Base-by-base conservation (phyloP, 495 filamentous ascomycete species). In the Glutinoglossum americanum region DNA sequence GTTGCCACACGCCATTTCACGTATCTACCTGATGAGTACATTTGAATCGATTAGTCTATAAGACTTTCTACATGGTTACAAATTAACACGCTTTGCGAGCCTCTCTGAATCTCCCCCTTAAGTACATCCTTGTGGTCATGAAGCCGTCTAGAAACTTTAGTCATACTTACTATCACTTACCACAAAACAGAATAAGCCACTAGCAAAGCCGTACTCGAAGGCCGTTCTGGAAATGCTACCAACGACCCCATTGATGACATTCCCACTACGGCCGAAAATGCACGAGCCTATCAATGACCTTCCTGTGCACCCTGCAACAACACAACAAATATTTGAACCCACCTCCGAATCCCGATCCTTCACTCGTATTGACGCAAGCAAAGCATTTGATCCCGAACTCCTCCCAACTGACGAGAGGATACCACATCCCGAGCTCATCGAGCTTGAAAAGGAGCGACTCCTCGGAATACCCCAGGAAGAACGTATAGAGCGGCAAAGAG, bases 21-120 rank as follows among this genome's bases (percentile, higher is more conserved):
- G 25, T 37, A 75, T 80, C 70, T 67, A 57, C 68, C 81, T 83
- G 83, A 83, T 81, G 84, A 86, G 74, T 78, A 76, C 58, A 55
- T 78, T 56, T 35, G 77, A 80, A 81, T 83, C 89, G 90, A 96
- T 98, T 94, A 94, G 90, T 96, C 90, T 96, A 90, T 75, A 96
- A 95, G 90, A 96, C 87, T 79, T n/a, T 63, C 72, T 61, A 73
- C 64, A 67, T 77, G 74, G 74, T 77, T 76, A 75, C 65, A 62
- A 39, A 57, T 49, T 37, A 56, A 35, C 57, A 32, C 51, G 27
- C 33, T 62, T 64, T 67, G 63, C 62, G 63, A 66, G 70, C 72
- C 68, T 71, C 73, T 75, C 74, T 75, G 71, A 73, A 45, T 41
- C 1, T 54, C 26, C 49, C 26, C 32, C 39, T 15, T 10, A 19